Base-by-base conservation (phyloP, 2,329 filamentous ascomycete genomes). In the Helotiales sp. region DNA sequence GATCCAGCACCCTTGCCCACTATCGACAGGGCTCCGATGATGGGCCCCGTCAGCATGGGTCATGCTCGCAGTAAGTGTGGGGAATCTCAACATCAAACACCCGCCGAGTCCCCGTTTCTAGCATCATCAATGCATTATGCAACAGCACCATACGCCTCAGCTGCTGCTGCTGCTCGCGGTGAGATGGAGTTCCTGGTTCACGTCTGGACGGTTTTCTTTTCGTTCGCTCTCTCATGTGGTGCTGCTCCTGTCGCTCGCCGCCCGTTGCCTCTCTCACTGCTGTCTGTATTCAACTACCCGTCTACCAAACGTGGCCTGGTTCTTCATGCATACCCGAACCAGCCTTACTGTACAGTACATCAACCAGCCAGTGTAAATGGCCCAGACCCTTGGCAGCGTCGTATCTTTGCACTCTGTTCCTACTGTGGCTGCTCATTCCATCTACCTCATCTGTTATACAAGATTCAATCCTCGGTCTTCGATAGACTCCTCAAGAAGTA, bases 41-140 rank as follows among this genome's bases (percentile, higher is more conserved):
- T 65, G 60, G 63, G 55, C 55, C 62, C 61, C 62, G 58, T 65
- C 52, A 62, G 56, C 64, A 66, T 65, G 67, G 66, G 57, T 64
- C 58, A 63, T 59, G 54, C 59, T 61, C 61, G 59, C 50, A 59
- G 17, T 61, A 60, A 65, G 64, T 69, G 65, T 69, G 67, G 68
- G 64, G 66, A 69, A 65, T 65, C 57, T 67, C 56, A 70, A 70
- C 68, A 56, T 70, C 67, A 71, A 71, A 70, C 69, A 69, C 66
- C 66, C 56, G 67, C 60, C 67, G 62, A 69, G 63, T 66, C 60
- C 58, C 58, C 58, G 57, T 62, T 67, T 60, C 58, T 48, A 59
- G 59, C 64, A 65, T 66, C 63, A 63, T 70, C 61, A 66, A 70
- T 70, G 69, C 69, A 67, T 63, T 69, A 67, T 67, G 65, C 65